A percentile compares a stretch with the other conserved stretches of the same genome.
Conservation (phyloP, 306 rosid species). For the Mimosa bimucronata region DNA sequence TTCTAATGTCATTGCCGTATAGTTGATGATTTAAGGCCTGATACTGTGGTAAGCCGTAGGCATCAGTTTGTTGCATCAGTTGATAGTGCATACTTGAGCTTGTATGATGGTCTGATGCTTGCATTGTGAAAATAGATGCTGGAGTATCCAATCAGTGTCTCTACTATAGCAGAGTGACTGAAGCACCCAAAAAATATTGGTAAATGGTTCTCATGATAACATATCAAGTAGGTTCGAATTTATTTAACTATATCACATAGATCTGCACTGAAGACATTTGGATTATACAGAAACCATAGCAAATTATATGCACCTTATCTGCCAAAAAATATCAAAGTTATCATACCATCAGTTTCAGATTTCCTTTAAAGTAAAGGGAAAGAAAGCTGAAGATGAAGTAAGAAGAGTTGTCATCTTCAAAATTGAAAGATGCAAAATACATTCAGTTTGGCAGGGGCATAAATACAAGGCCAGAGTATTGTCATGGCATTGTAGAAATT, state of each 20-base stretch:
- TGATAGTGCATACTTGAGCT: constrained; percentile 68
- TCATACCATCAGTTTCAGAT: constrained; percentile 20
- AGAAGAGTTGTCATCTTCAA: background rate
- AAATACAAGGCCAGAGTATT: constrained; percentile 11
- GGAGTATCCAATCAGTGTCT: background rate
- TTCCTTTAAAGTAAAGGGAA: background rate
- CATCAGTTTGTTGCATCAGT: constrained; percentile 66
- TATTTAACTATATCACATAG: constrained; percentile 22
- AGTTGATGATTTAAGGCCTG: constrained; percentile 53
- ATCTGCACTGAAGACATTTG: constrained; percentile 14
- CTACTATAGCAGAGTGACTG: background rate
- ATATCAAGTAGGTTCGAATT: background rate
- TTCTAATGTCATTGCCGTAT: constrained; percentile 46
- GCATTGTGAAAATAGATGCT: constrained; percentile 52
- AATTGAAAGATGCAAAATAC: background rate
- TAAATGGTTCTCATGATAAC: constrained; percentile 31
- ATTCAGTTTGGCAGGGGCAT: background rate
- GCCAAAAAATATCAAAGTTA: constrained; percentile 37
- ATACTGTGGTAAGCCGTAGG: constrained; percentile 66
- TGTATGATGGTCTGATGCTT: constrained; percentile 74
- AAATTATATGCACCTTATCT: constrained; percentile 36
- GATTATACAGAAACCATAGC: constrained; percentile 15
- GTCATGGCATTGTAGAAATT: constrained; percentile 27
- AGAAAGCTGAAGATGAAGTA: no score
- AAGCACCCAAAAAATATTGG: constrained; percentile 5